Evolutionary conservation across 192 early-diverging fungal species (phyloP), one percentile per base, ranked within the genome.

Genomic region (Rhizophagus prolifer): DNA sequence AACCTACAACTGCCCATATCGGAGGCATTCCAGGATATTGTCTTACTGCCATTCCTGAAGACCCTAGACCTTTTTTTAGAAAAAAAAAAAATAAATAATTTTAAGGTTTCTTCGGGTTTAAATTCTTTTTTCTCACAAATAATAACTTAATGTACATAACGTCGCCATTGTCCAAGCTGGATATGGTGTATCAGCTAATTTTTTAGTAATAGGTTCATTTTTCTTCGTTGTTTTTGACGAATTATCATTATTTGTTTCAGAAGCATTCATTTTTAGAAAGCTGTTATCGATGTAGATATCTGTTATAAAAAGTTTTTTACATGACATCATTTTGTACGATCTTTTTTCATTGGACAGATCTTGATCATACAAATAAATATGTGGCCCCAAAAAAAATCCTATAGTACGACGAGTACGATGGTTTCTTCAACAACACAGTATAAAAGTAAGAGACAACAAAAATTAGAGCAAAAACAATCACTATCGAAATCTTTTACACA

Each of bases 391-490:
- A 54, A 54, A 54, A 54, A 54, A 54, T 2, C 0, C 3, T 34
- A 4, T 34, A 34, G 2, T 34, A 34, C n/a, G n/a, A n/a, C n/a
- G n/a, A 34, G 4, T 28, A 63, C 36, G 16, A 38, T 44, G 41
- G 23, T 13, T 23, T 47, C 21, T 46, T 26, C n/a, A 23, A 23
- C 21, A 41, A 8, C 63, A 50, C 58, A 59, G 34, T 30, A 65
- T 31, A 75, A 59, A 47, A 66, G 63, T 13, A 75, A 46, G 31
- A 36, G 74, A 13, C 74, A 75, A 65, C 38, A 75, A 66, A 75
- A 75, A 66, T 19, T 75, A 14, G 74, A 26, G 58, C 23, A 50
- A 50, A 63, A 44, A 65, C 60, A 75, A 66, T 26, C 28, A 30
- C 41, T 4, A 30, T 21, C 44, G 7, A 64, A 75, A 63, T 4